Base-by-base conservation (phyloP, 768 basidiomycete species). In the Cystofilobasidium capitatum region DNA sequence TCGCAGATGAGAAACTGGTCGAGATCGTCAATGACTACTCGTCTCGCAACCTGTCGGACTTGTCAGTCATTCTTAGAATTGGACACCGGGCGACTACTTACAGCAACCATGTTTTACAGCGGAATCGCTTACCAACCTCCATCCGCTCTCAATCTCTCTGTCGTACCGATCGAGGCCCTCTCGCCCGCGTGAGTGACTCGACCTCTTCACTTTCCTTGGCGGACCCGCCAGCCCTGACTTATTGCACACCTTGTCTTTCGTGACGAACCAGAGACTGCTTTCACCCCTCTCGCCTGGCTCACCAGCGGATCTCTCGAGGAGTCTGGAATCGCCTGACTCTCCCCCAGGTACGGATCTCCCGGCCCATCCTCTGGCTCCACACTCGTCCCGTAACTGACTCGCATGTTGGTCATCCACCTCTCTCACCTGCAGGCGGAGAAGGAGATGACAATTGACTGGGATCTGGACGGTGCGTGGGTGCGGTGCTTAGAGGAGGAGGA, bases 301-400 rank as follows among this genome's bases (percentile, higher is more conserved):
- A 66, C 26, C 58, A 66, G 47, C 58, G 58, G 1, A 40, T 66
- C 8, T 58, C 65, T 8, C 57, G 65, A 16, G 65, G 65, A 4
- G 44, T 66, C 8, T 66, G 58, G 58, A 59, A 39, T 24, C 57
- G 65, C 0, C 45, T 66, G 44, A 39, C 65, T 3, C 59, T 40
- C 24, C 29, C 59, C 7, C 44, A 40, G 29, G 59, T 45, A 24
- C 24, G 59, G 22, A 22, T 61, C 44, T 35, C 5, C 3, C 29
- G 26, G 22, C 29, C 55, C 55, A 22, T 9, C 35, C 51, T 45
- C 14, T 49, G 55, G 7, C 24, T 57, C 2, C 55, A n/a, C 17
- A 17, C 35, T 29, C 5, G 9, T 29, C 16, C 8, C 26, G 3
- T 54, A n/a, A 24, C 22, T 54, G 51, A 8, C 51, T 58, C 36